Evolutionary conservation across 805 yeast genomes (phyloP), one percentile per base, ranked within the genome.

Genomic region (Alloascoidea africana): DNA sequence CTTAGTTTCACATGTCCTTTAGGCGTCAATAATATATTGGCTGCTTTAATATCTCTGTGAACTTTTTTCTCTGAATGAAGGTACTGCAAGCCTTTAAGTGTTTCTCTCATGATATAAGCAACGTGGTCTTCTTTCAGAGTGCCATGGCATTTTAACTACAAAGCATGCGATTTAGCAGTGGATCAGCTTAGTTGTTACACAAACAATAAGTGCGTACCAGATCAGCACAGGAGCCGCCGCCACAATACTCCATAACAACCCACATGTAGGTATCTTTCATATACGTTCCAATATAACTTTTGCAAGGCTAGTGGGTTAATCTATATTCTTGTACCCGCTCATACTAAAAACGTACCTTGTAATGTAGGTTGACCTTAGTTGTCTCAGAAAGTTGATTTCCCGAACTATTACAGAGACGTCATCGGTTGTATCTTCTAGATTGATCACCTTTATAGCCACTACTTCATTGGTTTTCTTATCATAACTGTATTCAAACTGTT

Each of bases 231-330:
- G 96, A 83, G 0, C 96, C 96, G 18, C 93, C 96, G 8, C 89
- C 95, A 56, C 97, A 91, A 51, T 70, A 85, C 54, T 89, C 98
- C 96, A 91, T 84, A 3, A 78, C 78, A 36, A 89, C 82, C 79
- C 86, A 87, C 73, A 91, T 72, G 4, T 72, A 66, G 33, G 73
- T 72, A 34, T 74, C 84, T 34, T 65, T 62, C 3, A 79, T 54
- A 49, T 73, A 70, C 1, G 95, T 75, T 36, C 74, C 76, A 47
- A 60, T 65, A 51, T 76, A 75, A 33, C 44, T 36, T n/a, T 16
- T 4, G 34, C 8, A 32, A 11, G 14, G 14, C 11, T 32, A 14
- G n/a, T 32, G 11, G 8, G 34, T 8, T n/a, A 11, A 32, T 14
- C 34, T 16, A 32, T 16, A 11, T 32, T 14, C 8, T 23, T 23